Base-by-base conservation (phyloP, 108 stramenopile genomes). In the Cylindrotheca closterium region DNA sequence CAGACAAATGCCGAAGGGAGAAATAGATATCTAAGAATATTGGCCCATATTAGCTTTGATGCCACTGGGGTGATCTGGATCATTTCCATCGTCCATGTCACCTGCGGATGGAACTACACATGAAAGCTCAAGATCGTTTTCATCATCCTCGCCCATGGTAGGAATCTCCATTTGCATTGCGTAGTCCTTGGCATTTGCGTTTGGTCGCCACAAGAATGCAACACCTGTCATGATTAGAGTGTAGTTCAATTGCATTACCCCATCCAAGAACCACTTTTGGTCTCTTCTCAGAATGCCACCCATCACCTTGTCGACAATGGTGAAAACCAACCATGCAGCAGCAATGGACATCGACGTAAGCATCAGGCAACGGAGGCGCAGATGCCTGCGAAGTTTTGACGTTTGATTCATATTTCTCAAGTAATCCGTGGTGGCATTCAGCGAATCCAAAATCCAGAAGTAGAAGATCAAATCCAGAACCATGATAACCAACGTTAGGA, bases 151-250 rank as follows among this genome's bases (percentile, higher is more conserved):
- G 7, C 80, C 84, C 42, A 79, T 28, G 7, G 81, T 28, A 0
- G 86, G 78, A 24, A 91, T 69, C 64, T 91, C 84, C 89, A 91
- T 85, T 47, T 87, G 84, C 69, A 81, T 83, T 18, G 86, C 89
- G 56, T 83, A 87, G 45, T 91, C 83, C 59, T 88, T 91, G 12
- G 89, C 89, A 42, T 79, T 78, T 1, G 82, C 47, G 52, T 87
- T 85, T 7, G 89, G 89, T 46, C 76, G 83, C 86, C 89, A 91
- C 65, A 91, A 46, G 59, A 79, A 77, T 3, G 83, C 67, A 21
- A 91, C 80, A 23, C 78, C 66, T 28, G 78, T 37, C 29, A 91
- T 70, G 24, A 88, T 72, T 30, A 82, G 74, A n/a, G 82, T 58
- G 62, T 88, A 84, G 58, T 86, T 91, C 3, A 83, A 46, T 34